Percentiles rank a stretch among this genome's conserved stretches.
These are phyloP conservation scores for Ophiostoma ulmi DNA, from an alignment of 2,329 filamentous ascomycete species.

Conservation along the genomic window DNA sequence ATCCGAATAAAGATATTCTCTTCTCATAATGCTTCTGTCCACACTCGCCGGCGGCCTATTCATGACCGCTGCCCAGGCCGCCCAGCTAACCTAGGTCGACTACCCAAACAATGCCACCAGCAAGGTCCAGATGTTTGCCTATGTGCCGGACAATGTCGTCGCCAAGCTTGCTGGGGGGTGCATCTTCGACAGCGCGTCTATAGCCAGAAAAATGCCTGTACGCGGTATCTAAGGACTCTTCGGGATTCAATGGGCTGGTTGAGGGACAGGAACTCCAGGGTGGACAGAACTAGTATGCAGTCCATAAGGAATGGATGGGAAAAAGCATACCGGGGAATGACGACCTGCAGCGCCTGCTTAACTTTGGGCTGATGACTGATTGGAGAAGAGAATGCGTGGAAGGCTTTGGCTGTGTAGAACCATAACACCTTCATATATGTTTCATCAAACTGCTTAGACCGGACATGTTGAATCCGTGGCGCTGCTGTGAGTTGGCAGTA, in stretches of 20 bases:
- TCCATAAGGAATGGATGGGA: not conserved
- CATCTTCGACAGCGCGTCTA: not conserved
- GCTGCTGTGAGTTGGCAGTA: not conserved
- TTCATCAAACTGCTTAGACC: conserved; percentile 35
- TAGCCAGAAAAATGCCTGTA: not conserved
- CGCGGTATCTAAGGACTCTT: not conserved
- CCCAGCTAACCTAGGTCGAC: conserved; percentile 31
- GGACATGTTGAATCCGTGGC: conserved; percentile 27
- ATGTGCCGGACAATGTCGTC: conserved; percentile 37
- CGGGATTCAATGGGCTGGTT: not conserved
- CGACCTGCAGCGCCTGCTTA: not conserved
- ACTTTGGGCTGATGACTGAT: conserved; percentile 26
- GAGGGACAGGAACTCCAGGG: not conserved
- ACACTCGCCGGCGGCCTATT: not conserved
- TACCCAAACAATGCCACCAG: conserved; percentile 37
- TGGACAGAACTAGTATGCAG: not conserved
- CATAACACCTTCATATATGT: conserved; percentile 52
- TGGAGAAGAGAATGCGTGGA: conserved; percentile 43
- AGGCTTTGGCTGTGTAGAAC: conserved; percentile 49
- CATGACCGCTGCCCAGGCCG: not conserved
- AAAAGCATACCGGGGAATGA: not conserved
- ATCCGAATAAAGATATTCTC: not conserved
- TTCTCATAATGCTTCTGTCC: not conserved
- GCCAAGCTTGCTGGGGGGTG: conserved; percentile 27
- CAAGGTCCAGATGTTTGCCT: conserved; percentile 37